These are phyloP conservation scores for Cyclotella sp. DNA, from an alignment of 108 stramenopile genomes.

Conservation along the genomic window DNA sequence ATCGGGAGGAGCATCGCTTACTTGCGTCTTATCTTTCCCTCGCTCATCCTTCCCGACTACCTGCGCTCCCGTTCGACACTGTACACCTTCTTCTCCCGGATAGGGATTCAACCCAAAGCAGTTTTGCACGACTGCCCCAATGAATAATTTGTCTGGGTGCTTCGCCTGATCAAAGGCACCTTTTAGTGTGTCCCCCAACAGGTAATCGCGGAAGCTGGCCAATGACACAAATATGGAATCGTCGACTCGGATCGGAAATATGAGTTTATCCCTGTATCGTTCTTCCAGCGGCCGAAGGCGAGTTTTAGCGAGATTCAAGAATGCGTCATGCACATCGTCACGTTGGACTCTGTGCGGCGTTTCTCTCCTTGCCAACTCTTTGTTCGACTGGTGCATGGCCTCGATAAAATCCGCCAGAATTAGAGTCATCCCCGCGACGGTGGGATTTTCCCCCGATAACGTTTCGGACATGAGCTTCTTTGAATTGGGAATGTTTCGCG, in stretches of 20 bases:
- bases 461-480: slow-evolving; percentile 48
- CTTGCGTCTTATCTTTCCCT: slow-evolving; percentile 59
- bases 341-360: slow-evolving; percentile 27
- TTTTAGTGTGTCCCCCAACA: slow-evolving; percentile 79
- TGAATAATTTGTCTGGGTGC: slow-evolving; percentile 82
- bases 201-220: slow-evolving; percentile 90
- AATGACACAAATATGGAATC: slow-evolving; percentile 86
- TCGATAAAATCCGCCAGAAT: slow-evolving; percentile 50
- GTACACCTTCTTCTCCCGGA: slow-evolving; percentile 40
- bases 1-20: slow-evolving; percentile 80
- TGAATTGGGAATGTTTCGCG: slow-evolving; percentile 27
- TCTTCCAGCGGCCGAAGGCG: slow-evolving; percentile 59
- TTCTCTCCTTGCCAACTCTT: slow-evolving; percentile 16
- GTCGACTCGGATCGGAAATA: slow-evolving; percentile 70
- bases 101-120: slow-evolving; percentile 76
- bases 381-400: slow-evolving; percentile 51
- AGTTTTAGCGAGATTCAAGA: slow-evolving; percentile 47
- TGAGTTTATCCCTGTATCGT: slow-evolving; percentile 52
- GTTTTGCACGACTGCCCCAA: slow-evolving; percentile 93
- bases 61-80: slow-evolving; percentile 84
- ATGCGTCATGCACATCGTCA: slow-evolving; percentile 55
- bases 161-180: slow-evolving; percentile 85
- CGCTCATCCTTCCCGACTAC: slow-evolving; percentile 66
- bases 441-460: slow-evolving; percentile 50
- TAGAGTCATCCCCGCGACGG: slow-evolving; percentile 63